Conservation (phyloP, 352 stramenopile species). For the Globisporangium megalacanthum region DNA sequence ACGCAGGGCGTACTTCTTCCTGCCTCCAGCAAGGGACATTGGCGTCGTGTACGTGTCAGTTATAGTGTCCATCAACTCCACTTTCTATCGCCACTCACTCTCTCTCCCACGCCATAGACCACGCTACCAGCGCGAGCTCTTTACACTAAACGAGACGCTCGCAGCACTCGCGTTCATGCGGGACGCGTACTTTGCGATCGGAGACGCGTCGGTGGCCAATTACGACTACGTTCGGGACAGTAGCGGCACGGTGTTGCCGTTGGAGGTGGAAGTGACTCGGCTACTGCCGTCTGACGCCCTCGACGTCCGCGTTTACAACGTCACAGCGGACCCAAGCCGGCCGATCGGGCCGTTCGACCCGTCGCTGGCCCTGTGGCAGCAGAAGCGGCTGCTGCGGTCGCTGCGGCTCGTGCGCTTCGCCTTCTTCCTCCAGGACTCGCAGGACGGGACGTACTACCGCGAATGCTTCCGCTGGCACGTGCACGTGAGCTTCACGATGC, state of each 20-base stretch:
- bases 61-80: too few relatives aligned
- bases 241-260: constrained; percentile 22
- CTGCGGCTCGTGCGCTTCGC: constrained; percentile 36
- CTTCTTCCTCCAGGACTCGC: constrained; percentile 58
- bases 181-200: constrained; percentile 76
- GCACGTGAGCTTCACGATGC: constrained; percentile 39
- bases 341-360: constrained; percentile 60
- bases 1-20: constrained; percentile 75
- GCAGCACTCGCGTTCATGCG: constrained; percentile 56
- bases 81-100: not conserved
- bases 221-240: constrained; percentile 58
- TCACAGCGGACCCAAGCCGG: constrained; percentile 21
- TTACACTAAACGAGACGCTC: constrained; percentile 71
- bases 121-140: constrained; percentile 62
- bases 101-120: constrained; percentile 18
- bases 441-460: constrained; percentile 72
- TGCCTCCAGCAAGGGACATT: constrained; percentile 49
- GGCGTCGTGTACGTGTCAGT: constrained; percentile 35
- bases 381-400: constrained; percentile 46
- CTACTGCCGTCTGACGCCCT: constrained; percentile 24
- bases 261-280: constrained; percentile 34
- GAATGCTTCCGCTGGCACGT: constrained; percentile 85
- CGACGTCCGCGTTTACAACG: constrained; percentile 36
- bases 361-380: constrained; percentile 23
- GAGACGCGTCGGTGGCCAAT: constrained; percentile 62